These are phyloP conservation scores for Salvia splendens DNA, from an alignment of 257 asterid genomes.

Conservation along the genomic window DNA sequence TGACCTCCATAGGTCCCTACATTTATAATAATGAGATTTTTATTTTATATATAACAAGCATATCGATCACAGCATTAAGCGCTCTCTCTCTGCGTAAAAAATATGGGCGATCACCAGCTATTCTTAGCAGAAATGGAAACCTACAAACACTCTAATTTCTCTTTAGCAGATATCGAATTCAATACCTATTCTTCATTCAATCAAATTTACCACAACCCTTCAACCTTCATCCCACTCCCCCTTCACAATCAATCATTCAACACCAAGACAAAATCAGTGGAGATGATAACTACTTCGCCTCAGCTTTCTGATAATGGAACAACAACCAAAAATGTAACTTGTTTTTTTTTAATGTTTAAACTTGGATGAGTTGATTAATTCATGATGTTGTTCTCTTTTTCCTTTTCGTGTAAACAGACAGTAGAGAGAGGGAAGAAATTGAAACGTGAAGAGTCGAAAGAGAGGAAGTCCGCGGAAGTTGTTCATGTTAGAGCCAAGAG, in stretches of 20 bases:
- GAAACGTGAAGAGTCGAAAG: constrained; percentile 39
- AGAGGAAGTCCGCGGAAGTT: constrained; percentile 54
- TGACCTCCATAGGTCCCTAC: too few species aligned
- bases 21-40: too few species aligned
- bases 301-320: constrained; percentile 51
- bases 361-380: not conserved
- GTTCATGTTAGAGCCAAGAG: constrained; percentile 89
- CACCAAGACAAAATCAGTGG: constrained; percentile 48
- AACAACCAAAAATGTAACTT: constrained; percentile 46
- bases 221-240: too few species aligned
- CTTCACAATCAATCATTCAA: not conserved
- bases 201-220: constrained; percentile 2
- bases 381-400: not conserved
- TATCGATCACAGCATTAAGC: not conserved
- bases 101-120: constrained; percentile 11
- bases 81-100: not conserved
- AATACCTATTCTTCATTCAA: constrained; percentile 39
- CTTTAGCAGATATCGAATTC: constrained; percentile 42
- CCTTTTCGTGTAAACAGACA: constrained; percentile 35
- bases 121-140: constrained; percentile 33
- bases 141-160: constrained; percentile 37
- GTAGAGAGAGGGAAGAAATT: constrained; percentile 52
- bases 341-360: not conserved
- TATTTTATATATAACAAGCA: too few species aligned
- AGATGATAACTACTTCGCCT: constrained; percentile 45